phyloP scores from a whole-genome alignment of 2,329 filamentous ascomycete genomes.

The Ustilaginoidea virens region DNA sequence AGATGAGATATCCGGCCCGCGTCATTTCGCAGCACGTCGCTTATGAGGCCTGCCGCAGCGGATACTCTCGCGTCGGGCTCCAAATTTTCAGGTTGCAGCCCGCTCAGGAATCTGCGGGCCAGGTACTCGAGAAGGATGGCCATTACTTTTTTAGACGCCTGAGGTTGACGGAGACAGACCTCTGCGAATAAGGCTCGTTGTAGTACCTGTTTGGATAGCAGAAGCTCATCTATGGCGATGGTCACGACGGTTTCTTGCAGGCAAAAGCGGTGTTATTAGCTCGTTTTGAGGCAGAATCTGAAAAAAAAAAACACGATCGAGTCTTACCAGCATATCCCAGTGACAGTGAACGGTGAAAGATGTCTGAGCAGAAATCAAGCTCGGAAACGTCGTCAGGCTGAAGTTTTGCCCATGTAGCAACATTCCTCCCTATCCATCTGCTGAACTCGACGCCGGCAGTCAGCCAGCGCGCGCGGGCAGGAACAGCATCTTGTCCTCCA shows the following conservation, averaged over 20 bases:
- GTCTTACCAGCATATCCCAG: slow-evolving; percentile 56
- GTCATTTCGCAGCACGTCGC: slow-evolving; percentile 29
- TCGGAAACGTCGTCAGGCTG: slow-evolving; percentile 17
- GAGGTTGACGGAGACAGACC: slow-evolving; percentile 14
- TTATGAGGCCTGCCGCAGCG: slow-evolving; percentile 43
- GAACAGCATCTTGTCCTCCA: slow-evolving; percentile 16
- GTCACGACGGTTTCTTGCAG: slow-evolving; percentile 26
- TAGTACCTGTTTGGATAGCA: slow-evolving; percentile 16
- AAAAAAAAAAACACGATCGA: neutral
- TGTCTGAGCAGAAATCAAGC: slow-evolving; percentile 25
- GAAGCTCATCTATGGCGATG: slow-evolving; percentile 18
- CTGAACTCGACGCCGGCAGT: slow-evolving; percentile 49
- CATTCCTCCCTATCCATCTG: slow-evolving; percentile 54
- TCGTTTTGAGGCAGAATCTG: too few species aligned
- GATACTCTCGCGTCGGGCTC: slow-evolving; percentile 27
- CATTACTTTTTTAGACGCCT: slow-evolving; percentile 12
- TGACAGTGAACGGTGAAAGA: slow-evolving; percentile 45
- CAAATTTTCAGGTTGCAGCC: slow-evolving; percentile 15
- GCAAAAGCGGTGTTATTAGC: slow-evolving; percentile 7
- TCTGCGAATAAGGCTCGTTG: slow-evolving; percentile 12
- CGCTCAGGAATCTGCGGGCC: slow-evolving; percentile 27
- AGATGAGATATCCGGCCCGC: slow-evolving; percentile 36
- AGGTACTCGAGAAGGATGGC: slow-evolving; percentile 22
- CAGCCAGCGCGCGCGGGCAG: slow-evolving; percentile 36
- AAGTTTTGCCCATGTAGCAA: slow-evolving; percentile 29